Evolutionary conservation across 164 flowering plant genomes (phyloP), one percentile per base, ranked within the genome.

Genomic region (Vitis amurensis): DNA sequence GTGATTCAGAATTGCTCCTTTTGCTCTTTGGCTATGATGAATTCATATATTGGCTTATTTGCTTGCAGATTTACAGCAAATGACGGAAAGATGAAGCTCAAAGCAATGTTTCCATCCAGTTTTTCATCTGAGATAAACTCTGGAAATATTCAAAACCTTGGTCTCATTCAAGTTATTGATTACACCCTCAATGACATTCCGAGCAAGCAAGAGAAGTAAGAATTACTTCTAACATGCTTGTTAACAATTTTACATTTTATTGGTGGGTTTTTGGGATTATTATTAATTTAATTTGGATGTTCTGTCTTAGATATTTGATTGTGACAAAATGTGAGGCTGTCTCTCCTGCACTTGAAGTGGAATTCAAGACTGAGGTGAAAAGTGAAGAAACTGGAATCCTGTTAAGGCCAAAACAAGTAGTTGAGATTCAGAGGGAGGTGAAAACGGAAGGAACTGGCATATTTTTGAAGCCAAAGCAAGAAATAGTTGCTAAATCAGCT

Each of bases 141-240:
- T 1, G 99, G 98, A 52, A 84, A 81, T 1, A 90, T 95, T 71
- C 96, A 91, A 80, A 95, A 85, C 64, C 76, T 90, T 67, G 94
- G 97, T 31, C 87, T 95, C 13, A 84, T 95, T 60, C 87, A 88
- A 3, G 65, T 95, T 60, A 82, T 87, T 50, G 90, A 87, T 68
- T 95, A 91, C 64, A 82, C 92, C 10, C 80, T 92, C 71, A 93
- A 93, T 64, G 87, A 87, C 60, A 84, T 95, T 23, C 97, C 94
- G 1, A 78, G 71, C 49, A 91, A 88, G 74, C 76, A 82, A n/a
- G 93, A 90, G 37, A 95, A 93, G 98, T 95, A 80, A 80, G 81
- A 11, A 55, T 51, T 59, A 49, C 8, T 7, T 55, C 9, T 53
- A 19, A 8, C 29, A 48, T 2, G 11, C 11, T 23, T 9, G 4